Evolutionary conservation across 2,329 filamentous ascomycete genomes (phyloP).

Genomic region (Tolypocladium cylindrosporum): DNA sequence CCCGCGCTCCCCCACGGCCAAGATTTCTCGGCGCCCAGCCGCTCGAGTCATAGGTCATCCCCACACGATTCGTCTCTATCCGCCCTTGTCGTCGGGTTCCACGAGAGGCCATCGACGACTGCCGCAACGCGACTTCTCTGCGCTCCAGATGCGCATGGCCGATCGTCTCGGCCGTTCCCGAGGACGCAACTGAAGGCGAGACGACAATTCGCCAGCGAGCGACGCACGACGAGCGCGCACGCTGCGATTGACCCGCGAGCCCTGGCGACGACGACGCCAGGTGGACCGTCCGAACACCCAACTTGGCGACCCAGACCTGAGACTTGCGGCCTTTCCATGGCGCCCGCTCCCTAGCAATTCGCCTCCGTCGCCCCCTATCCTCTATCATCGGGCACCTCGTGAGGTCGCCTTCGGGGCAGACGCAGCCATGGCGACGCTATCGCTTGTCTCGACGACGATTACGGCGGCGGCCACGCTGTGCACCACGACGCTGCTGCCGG

Average conservation of each 20-base stretch:
- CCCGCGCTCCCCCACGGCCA: background rate
- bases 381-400: conserved; percentile 11
- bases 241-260: background rate
- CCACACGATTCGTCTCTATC: background rate
- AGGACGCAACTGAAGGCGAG: background rate
- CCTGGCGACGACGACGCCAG: too few species aligned
- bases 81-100: background rate
- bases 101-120: background rate
- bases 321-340: background rate
- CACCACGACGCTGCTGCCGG: conserved; percentile 31
- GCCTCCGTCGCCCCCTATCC: conserved; percentile 4
- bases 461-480: conserved; percentile 24
- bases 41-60: background rate
- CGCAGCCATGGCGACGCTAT: conserved; percentile 3
- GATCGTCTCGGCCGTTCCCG: background rate
- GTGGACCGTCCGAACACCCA: too few species aligned
- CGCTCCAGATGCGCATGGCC: background rate
- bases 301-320: background rate
- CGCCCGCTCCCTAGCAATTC: background rate
- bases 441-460: conserved; percentile 13
- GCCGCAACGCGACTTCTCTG: background rate
- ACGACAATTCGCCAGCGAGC: background rate
- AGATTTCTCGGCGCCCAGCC: background rate
- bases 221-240: background rate
- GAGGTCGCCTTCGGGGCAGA: background rate